Evolutionary conservation across 1,139 yeast genomes (phyloP).

Genomic region (Debaryomycetaceae sp.): DNA sequence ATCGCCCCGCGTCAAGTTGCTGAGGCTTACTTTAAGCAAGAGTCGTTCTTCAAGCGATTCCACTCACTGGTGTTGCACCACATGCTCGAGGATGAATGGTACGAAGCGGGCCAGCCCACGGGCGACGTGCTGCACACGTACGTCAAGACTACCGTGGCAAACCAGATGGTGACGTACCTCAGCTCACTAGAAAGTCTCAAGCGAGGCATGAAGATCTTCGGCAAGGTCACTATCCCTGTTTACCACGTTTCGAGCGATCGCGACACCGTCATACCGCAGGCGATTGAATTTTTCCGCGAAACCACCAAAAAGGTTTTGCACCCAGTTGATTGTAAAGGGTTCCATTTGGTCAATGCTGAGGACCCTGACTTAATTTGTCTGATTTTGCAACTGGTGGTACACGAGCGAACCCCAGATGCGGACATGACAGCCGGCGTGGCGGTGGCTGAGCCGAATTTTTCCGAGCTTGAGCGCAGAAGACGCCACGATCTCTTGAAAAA

Average conservation of each 20-base stretch:
- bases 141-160: conserved; percentile 31
- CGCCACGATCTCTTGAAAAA: conserved; percentile 1
- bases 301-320: conserved; percentile 20
- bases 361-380: conserved; percentile 41
- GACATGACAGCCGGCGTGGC: not conserved
- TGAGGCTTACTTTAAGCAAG: conserved; percentile 29
- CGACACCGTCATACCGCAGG: conserved; percentile 33
- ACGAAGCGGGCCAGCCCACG: conserved; percentile 17
- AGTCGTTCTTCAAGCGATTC: conserved; percentile 38
- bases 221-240: conserved; percentile 33
- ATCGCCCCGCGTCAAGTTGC: not conserved
- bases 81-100: conserved; percentile 27
- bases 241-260: conserved; percentile 37
- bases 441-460: not conserved
- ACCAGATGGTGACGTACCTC: conserved; percentile 42
- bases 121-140: conserved; percentile 13
- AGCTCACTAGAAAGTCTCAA: conserved; percentile 25
- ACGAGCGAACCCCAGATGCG: conserved; percentile 1
- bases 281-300: conserved; percentile 17
- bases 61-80: conserved; percentile 38
- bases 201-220: conserved; percentile 22
- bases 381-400: conserved; percentile 4
- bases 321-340: conserved; percentile 29
- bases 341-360: conserved; percentile 46
- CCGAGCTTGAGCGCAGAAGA: conserved; percentile 2